Base-by-base conservation (phyloP, 352 stramenopile species). In the Globisporangium carolinianum region DNA sequence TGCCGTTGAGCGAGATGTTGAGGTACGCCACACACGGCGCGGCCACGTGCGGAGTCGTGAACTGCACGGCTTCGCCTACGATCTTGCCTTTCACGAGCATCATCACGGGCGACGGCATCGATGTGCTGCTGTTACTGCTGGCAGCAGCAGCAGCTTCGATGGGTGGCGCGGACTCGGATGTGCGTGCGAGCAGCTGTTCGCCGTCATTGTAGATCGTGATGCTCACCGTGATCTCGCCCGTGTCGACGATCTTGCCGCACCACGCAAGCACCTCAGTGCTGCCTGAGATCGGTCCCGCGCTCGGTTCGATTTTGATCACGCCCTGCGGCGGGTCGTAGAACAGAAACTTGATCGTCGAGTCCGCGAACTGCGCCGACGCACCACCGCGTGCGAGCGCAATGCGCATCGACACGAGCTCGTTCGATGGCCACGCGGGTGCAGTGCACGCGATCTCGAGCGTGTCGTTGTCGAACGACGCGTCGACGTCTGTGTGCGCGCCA, bases 321-420 rank as follows among this genome's bases (percentile, higher is more conserved):
- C 77, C 80, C n/a, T 86, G 61, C 0, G 80, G 80, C 3, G 78
- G 80, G 32, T 90, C 76, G 52, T 90, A 90, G 36, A 88, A 90
- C 14, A 90, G 57, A 51, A 86, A 90, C 35, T 85, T 72, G 15
- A 87, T 63, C 2, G 47, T 65, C 7, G 77, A 76, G 24, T 75
- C 60, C 5, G 69, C 62, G 47, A 86, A 90, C 17, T 76, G 49
- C 15, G 72, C 55, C 0, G 59, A 60, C 0, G 65, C 45, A 0
- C 64, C 52, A 0, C 64, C 50, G 36, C 51, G 54, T 0, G 66
- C 50, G 2, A 88, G 39, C 1, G 74, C 68, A 1, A 87, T 64
- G 37, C 60, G 53, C 14, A 90, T 53, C 1, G 39, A 46, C 0
- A 86, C 77, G 0, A 90, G 60, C 54, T 84, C 77, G 51, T 87